Base-by-base conservation (phyloP, 805 yeast genomes). In the Kodamaea laetipori region DNA sequence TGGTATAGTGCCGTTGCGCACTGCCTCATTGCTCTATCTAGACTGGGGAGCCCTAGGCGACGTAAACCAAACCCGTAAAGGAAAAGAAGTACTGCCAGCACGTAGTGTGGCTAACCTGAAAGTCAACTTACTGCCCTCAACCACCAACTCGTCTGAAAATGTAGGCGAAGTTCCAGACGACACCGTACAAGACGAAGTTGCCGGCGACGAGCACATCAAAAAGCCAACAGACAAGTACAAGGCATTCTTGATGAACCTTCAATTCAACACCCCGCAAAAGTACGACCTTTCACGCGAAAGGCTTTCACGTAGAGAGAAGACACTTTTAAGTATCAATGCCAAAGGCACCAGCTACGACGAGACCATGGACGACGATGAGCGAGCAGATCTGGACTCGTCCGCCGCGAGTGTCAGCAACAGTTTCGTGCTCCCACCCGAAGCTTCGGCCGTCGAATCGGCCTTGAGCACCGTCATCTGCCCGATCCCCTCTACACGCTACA, bases 1-100 rank as follows among this genome's bases (percentile, higher is more conserved):
- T 47, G 77, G 77, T 2, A 71, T 71, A 15, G 76, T 70, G 1
- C 77, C 77, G 1, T 56, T 71, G 24, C 53, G 77, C 37, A 71
- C 77, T 0, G 59, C 73, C 24, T 71, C 74, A 1, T 55, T 71
- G 40, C 53, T 71, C 15, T 71, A 69, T 41, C 52, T 71, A 40
- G 77, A 71, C 49, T 71, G 70, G 63, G 58, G 60, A 23, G 74
- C 76, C 1, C 53, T 71, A 25, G 74, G 73, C 2, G 68, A 67
- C 27, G 70, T 69, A 4, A 57, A 37, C 17, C 56, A 9, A 36
- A 43, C 53, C 28, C 37, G 48, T 11, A 45, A 44, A 16, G 48
- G 34, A 11, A 40, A 32, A 27, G 39, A 15, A 4, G 18, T 30
- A 8, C 21, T 15, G 19, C 19, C 17, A 17, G n/a, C n/a, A n/a